A percentile compares a stretch with the other conserved stretches of the same genome.
These are phyloP conservation scores for Pisolithus sp. DNA, from an alignment of 768 basidiomycete species.

Conservation along the genomic window DNA sequence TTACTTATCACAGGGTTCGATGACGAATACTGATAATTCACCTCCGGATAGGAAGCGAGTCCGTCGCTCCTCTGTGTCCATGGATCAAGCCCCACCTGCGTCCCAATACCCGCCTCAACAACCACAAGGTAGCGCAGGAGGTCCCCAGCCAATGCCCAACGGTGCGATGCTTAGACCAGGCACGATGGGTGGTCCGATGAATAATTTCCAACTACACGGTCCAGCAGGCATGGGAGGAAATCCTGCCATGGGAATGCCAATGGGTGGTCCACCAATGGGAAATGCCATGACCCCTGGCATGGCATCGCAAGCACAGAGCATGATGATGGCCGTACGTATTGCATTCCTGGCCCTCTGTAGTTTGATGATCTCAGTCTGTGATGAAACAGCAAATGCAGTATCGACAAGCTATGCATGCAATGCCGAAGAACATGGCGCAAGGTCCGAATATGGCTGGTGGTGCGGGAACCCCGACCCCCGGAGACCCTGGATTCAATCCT, in stretches of 20 bases:
- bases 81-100: conserved; percentile 37
- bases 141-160: conserved; percentile 33
- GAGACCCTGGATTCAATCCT: conserved; percentile 37
- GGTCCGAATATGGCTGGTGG: conserved; percentile 15
- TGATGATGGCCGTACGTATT: conserved; percentile 25
- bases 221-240: conserved; percentile 24
- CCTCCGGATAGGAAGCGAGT: conserved; percentile 51
- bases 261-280: conserved; percentile 28
- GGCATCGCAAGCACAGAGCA: conserved; percentile 22
- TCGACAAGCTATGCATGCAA: conserved; percentile 31
- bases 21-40: conserved; percentile 46
- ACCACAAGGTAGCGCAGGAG: conserved; percentile 23
- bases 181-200: conserved; percentile 29
- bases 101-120: conserved; percentile 29
- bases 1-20: conserved; percentile 36
- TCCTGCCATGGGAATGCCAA: conserved; percentile 26
- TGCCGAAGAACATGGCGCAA: conserved; percentile 30
- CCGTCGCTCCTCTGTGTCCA: conserved; percentile 41
- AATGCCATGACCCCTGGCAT: conserved; percentile 11
- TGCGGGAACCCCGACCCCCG: conserved; percentile 39
- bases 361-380: conserved; percentile 7
- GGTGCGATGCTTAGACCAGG: conserved; percentile 35
- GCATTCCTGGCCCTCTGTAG: neutral
- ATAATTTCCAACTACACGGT: conserved; percentile 25
- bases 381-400: conserved; percentile 26